Conservation (phyloP, 2,329 filamentous ascomycete genomes). For the Cercospora nicotianae region DNA sequence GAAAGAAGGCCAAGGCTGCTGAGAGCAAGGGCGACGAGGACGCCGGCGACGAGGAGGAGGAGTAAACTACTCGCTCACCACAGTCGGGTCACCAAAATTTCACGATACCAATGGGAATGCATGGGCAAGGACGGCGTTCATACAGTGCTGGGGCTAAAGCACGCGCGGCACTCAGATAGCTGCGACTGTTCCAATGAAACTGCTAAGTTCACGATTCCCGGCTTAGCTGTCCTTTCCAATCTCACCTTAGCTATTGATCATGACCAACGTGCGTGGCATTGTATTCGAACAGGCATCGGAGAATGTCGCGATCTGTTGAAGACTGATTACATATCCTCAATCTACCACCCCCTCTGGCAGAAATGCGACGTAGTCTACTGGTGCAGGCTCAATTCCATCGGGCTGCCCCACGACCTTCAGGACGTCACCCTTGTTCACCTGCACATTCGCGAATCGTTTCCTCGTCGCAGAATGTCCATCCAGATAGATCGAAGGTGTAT, state of each 20-base stretch:
- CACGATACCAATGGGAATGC: constrained; percentile 28
- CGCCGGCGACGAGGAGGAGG: constrained; percentile 73
- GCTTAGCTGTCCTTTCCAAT: background rate
- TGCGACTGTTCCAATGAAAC: constrained; percentile 15
- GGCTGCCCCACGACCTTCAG: constrained; percentile 59
- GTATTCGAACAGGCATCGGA: background rate
- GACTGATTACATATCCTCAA: constrained; percentile 8
- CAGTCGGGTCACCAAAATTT: constrained; percentile 17
- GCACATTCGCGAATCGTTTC: constrained; percentile 50
- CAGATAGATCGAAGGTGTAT: constrained; percentile 58
- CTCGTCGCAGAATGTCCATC: constrained; percentile 67
- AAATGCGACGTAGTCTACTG: constrained; percentile 66
- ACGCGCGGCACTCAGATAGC: constrained; percentile 19
- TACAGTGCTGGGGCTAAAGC: constrained; percentile 14
- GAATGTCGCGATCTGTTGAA: background rate
- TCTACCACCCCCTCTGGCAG: constrained; percentile 55
- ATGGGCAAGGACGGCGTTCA: constrained; percentile 27
- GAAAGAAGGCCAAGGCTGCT: constrained; percentile 99
- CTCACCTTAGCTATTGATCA: too few relatives aligned
- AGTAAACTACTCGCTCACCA: constrained; percentile 33
- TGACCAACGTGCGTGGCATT: background rate
- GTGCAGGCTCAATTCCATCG: constrained; percentile 62
- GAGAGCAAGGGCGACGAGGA: constrained; percentile 78
- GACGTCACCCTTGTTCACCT: constrained; percentile 53
- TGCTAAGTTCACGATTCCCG: constrained; percentile 17